Base-by-base conservation (phyloP, 164 flowering plant genomes). In the Buxus sempervirens region DNA sequence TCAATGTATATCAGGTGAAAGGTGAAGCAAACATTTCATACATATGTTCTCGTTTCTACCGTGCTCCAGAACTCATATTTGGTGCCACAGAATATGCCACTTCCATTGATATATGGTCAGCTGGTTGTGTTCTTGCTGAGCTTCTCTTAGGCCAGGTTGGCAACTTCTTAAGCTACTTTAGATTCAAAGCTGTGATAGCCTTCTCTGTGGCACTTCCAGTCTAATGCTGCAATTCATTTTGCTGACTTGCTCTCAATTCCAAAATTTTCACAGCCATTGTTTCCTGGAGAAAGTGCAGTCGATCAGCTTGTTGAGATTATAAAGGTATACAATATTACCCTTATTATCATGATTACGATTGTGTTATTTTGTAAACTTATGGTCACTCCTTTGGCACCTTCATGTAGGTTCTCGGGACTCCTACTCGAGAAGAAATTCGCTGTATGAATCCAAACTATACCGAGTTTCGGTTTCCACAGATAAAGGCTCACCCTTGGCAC, bases 401-500 rank as follows among this genome's bases (percentile, higher is more conserved):
- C 59, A 59, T 82, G 58, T 78, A 94, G 98, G 95, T 94, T 76
- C 97, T 94, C 75, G 97, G 98, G 49, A 94, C 98, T 63, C 98
- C 98, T 67, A 94, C 98, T 73, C 76, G 98, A 54, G 98, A 94
- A 80, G 98, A 94, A 81, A 88, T 94, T 66, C 84, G 98, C 38
- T 91, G 97, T 64, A 94, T 94, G 98, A 94, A 91, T 80, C 98
- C 97, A 62, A 86, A 83, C 66, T 94, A 94, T 70, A 87, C 83
- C 7, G 98, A 94, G 62, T 94, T 94, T 75, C 82, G 96, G 72
- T 94, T 94, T 78, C 97, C 98, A 60, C 98, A 93, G 74, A 83
- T 90, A 58, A 93, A 93, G 79, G 96, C 98, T 38, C 96, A 91
- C 77, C 98, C 98, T 63, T 94, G 98, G 98, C 97, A 94, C 80